Evolutionary conservation across 2,329 filamentous ascomycete genomes (phyloP).

Genomic region (Neofusicoccum ribis): DNA sequence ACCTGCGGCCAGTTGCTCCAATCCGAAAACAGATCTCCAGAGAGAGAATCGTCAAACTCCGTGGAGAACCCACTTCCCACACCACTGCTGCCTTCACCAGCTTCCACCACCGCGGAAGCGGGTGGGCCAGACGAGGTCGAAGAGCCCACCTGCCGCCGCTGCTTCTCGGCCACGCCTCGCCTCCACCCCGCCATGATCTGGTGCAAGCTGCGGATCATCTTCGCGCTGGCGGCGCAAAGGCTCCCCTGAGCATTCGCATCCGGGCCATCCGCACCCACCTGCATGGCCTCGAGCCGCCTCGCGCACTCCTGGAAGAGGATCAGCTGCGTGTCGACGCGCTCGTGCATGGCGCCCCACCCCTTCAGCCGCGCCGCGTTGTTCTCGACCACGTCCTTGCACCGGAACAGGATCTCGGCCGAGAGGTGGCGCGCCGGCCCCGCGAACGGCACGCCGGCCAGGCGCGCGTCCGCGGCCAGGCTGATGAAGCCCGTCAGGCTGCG

Average conservation of each 20-base stretch:
- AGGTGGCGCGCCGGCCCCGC: neutral
- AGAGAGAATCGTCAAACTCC: neutral
- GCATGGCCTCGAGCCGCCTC: too few species aligned
- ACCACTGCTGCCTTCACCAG: neutral
- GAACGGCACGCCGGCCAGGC: constrained; percentile 11
- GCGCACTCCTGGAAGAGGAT: too few species aligned
- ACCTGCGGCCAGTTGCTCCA: constrained; percentile 10
- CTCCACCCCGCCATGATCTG: constrained; percentile 1
- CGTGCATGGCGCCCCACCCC: neutral
- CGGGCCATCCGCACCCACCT: too few species aligned
- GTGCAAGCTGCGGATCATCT: too few species aligned
- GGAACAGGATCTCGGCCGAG: constrained; percentile 8
- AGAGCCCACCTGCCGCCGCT: neutral
- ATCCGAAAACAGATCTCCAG: neutral
- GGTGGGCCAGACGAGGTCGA: neutral
- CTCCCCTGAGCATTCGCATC: too few species aligned
- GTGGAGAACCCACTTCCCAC: neutral
- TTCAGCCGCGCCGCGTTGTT: constrained; percentile 23
- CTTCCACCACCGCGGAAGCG: neutral
- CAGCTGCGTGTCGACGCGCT: too few species aligned
- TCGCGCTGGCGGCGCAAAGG: too few species aligned
- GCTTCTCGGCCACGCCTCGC: neutral
- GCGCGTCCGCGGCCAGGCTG: constrained; percentile 4
- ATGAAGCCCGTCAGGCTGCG: constrained; percentile 21
- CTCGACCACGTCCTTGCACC: constrained; percentile 22